Evolutionary conservation across 257 asterid genomes (phyloP).

Genomic region (Rehmannia glutinosa): DNA sequence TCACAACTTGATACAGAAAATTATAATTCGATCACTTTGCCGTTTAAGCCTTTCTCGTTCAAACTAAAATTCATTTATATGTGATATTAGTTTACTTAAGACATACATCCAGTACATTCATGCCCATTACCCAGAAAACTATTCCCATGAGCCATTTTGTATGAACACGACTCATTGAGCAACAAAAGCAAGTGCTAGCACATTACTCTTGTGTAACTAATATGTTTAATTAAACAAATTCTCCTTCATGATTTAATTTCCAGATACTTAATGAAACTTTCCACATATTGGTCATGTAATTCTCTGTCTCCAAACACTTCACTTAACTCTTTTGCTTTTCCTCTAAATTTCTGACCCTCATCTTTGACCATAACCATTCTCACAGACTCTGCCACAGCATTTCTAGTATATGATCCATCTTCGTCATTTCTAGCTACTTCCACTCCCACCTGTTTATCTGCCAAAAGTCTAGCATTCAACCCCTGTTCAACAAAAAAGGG

Average conservation of each 20-base stretch:
- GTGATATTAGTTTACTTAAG: too few species aligned
- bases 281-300: slow-evolving; percentile 18
- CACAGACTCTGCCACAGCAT: slow-evolving; percentile 24
- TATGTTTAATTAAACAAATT: too few species aligned
- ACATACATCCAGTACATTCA: too few species aligned
- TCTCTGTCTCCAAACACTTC: slow-evolving; percentile 17
- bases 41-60: too few species aligned
- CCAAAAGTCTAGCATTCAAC: slow-evolving; percentile 29
- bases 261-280: slow-evolving; percentile 7
- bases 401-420: slow-evolving; percentile 30
- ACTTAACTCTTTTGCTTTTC: slow-evolving; percentile 13
- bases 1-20: too few species aligned
- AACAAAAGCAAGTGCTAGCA: too few species aligned
- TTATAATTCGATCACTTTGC: too few species aligned
- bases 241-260: neutral
- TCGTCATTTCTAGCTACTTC: slow-evolving; percentile 29
- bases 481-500: slow-evolving; percentile 37
- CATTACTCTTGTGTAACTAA: too few species aligned
- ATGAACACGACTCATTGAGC: too few species aligned
- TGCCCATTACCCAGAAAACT: too few species aligned
- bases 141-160: too few species aligned
- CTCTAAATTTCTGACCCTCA: slow-evolving; percentile 12
- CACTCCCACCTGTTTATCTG: slow-evolving; percentile 23
- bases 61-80: too few species aligned
- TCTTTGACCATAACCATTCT: slow-evolving; percentile 30